phyloP scores from a whole-genome alignment of 345 rosid genomes.

The Salix arbutifolia region DNA sequence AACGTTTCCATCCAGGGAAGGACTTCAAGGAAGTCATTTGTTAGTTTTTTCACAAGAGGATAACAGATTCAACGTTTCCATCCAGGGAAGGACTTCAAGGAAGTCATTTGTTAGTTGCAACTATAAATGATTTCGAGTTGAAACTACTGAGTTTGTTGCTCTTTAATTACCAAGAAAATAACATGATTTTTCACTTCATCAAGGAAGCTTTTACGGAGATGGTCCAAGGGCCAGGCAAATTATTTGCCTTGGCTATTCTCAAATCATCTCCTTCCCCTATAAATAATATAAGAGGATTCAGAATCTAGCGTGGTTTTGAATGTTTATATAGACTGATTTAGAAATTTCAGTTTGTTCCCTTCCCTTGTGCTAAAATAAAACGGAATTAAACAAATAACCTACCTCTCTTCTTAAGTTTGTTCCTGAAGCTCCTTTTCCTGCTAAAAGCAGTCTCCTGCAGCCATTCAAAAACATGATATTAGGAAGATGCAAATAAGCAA shows the following conservation, averaged over 20 bases:
- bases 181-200: too few species aligned
- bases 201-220: background rate
- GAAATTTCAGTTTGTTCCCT: background rate
- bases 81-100: background rate
- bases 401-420: conserved; percentile 69
- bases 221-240: background rate
- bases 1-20: background rate
- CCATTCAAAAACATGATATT: conserved; percentile 7
- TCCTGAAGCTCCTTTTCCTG: conserved; percentile 72
- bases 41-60: too few species aligned
- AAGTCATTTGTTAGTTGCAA: background rate
- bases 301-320: background rate
- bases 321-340: background rate
- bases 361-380: background rate
- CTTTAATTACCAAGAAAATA: too few species aligned
- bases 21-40: background rate
- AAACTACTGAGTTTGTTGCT: background rate
- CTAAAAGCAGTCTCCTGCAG: conserved; percentile 69
- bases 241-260: background rate
- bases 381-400: background rate
- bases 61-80: too few species aligned
- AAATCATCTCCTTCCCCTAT: background rate
- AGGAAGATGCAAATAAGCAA: background rate
- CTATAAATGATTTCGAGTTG: background rate
- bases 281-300: background rate